phyloP scores from a whole-genome alignment of 495 filamentous ascomycete genomes.

The Penicillium macrosclerotiorum region DNA sequence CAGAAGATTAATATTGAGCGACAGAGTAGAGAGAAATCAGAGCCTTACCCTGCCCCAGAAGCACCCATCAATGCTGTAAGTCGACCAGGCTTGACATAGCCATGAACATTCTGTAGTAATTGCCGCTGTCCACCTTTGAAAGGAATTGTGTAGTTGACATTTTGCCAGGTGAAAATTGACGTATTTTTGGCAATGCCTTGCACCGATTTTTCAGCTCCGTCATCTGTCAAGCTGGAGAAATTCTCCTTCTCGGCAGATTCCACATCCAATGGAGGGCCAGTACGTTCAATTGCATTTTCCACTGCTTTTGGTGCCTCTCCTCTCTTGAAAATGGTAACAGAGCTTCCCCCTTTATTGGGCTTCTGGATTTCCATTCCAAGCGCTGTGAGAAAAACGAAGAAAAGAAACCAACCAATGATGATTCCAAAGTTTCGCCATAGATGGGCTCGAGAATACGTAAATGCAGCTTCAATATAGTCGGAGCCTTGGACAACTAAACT shows the following conservation, averaged over 20 bases:
- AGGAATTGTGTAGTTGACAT: constrained; percentile 74
- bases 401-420: constrained; percentile 54
- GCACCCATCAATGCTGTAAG: constrained; percentile 70
- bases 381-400: constrained; percentile 55
- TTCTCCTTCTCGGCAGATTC: constrained; percentile 40
- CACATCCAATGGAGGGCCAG: constrained; percentile 41
- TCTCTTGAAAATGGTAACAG: constrained; percentile 67
- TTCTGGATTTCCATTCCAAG: constrained; percentile 68
- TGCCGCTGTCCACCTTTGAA: constrained; percentile 56
- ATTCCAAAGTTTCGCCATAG: constrained; percentile 65
- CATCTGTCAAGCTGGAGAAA: constrained; percentile 18
- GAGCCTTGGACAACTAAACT: constrained; percentile 50
- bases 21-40: neutral
- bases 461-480: constrained; percentile 52
- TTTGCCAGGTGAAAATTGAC: constrained; percentile 73
- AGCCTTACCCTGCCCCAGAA: constrained; percentile 56
- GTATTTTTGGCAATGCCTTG: constrained; percentile 55
- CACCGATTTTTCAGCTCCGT: constrained; percentile 28
- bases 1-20: neutral
- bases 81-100: constrained; percentile 68
- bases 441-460: constrained; percentile 53
- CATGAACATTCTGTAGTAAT: constrained; percentile 62
- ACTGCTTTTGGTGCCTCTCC: constrained; percentile 57
- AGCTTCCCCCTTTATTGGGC: constrained; percentile 67
- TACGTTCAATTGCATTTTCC: constrained; percentile 38